phyloP scores from a whole-genome alignment of 768 basidiomycete species.

The Mycena polygramma region DNA sequence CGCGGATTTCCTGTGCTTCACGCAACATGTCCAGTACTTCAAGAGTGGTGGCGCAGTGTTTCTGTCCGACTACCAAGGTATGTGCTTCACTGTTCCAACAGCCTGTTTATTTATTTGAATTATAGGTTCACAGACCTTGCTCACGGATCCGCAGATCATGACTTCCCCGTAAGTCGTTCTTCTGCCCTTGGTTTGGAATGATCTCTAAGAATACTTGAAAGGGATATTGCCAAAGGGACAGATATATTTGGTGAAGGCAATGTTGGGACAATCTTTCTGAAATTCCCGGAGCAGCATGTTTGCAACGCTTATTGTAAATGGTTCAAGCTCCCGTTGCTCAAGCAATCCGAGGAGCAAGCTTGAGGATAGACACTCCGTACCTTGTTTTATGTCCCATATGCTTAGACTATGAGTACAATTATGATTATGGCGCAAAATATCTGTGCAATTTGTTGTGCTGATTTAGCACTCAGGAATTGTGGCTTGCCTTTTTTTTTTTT shows the following conservation, averaged over 20 bases:
- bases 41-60: slow-evolving; percentile 40
- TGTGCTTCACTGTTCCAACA: background rate
- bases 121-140: background rate
- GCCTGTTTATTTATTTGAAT: background rate
- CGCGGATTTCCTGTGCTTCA: slow-evolving; percentile 42
- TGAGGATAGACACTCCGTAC: no score
- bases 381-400: no score
- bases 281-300: slow-evolving; percentile 15
- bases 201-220: background rate
- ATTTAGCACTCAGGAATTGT: no score
- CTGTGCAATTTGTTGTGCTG: no score
- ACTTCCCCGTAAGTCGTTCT: slow-evolving; percentile 6
- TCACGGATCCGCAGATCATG: slow-evolving; percentile 16
- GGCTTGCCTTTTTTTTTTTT: no score
- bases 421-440: no score
- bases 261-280: slow-evolving; percentile 2
- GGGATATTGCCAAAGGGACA: background rate
- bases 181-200: background rate
- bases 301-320: slow-evolving; percentile 22
- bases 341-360: no score
- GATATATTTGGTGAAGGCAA: slow-evolving; percentile 20
- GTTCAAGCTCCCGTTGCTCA: slow-evolving; percentile 3
- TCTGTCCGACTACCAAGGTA: slow-evolving; percentile 46
- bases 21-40: slow-evolving; percentile 45
- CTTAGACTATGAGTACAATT: no score